Base-by-base conservation (phyloP, 805 yeast genomes). In the Tetrapisispora nanseiensis region DNA sequence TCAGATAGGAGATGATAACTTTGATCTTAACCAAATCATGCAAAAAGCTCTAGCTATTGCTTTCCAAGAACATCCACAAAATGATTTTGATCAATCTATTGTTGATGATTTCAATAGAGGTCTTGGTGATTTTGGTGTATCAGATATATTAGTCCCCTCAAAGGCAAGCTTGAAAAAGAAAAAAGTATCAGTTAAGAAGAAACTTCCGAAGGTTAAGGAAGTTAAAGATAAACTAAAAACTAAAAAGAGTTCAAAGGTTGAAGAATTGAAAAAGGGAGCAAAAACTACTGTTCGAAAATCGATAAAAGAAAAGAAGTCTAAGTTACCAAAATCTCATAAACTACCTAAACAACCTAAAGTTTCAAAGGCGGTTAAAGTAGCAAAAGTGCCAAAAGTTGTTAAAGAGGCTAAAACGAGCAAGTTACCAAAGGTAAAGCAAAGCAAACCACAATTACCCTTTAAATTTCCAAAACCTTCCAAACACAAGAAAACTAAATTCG, bases 1-100 rank as follows among this genome's bases (percentile, higher is more conserved):
- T 24, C 34, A 8, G 31, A 15, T 45, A 37, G 27, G 58, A 29
- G 72, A 66, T 29, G 74, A 67, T 26, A 76, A 74, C 22, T 65
- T 80, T 45, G 85, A 80, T 51, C 70, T 82, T 76, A 79, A 76
- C 51, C 82, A 76, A 49, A 82, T 82, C 48, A 72, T 82, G 70
- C 86, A 80, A 48, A 80, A 80, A 62, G 92, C 90, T 1, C 71
- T 82, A 65, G 75, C 75, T 37, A 70, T 83, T 80, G 92, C 89
- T 0, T 76, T 78, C 69, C 81, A 76, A 46, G 76, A 79, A 46
- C 52, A 51, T 19, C 32, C 44, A 12, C 42, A 48, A 7, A 49
- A 48, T 20, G 39, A 39, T 36, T 34, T 51, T 8, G 57, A 51
- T 40, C 43, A 47, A 8, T 45, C 55, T 9, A 52, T 47, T 2